These are phyloP conservation scores for Saccharomyces eubayanus DNA, from an alignment of 805 yeast genomes.

Conservation along the genomic window DNA sequence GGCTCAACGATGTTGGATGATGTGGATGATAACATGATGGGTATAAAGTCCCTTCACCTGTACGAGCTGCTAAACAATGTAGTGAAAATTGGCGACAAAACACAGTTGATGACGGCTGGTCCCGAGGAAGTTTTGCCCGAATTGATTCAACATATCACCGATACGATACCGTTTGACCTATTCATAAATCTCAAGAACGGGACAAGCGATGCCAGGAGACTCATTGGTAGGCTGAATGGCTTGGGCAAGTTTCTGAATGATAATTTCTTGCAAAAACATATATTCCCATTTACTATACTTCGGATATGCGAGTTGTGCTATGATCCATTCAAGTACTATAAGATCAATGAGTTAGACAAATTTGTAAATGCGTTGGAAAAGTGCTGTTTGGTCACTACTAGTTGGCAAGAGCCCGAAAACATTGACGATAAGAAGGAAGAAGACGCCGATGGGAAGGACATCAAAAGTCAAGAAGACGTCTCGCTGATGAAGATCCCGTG, in stretches of 20 bases:
- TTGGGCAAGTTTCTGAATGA: conserved; percentile 11
- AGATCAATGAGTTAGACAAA: conserved; percentile 32
- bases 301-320: conserved; percentile 40
- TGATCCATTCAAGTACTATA: conserved; percentile 37
- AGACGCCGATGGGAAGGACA: background rate
- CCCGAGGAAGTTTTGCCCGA: conserved; percentile 15
- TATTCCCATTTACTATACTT: conserved; percentile 41
- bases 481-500: conserved; percentile 25
- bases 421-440: background rate
- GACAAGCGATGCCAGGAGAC: background rate
- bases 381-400: conserved; percentile 20
- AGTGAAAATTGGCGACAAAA: conserved; percentile 5
- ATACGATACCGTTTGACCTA: conserved; percentile 20
- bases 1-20: conserved; percentile 5
- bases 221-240: conserved; percentile 4
- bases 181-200: conserved; percentile 6
- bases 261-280: conserved; percentile 11
- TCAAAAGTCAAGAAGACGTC: conserved; percentile 18
- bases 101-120: conserved; percentile 1
- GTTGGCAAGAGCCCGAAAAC: conserved; percentile 7
- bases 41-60: conserved; percentile 16
- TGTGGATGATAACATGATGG: conserved; percentile 20
- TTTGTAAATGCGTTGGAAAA: conserved; percentile 37
- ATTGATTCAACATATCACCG: conserved; percentile 17
- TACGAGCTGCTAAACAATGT: conserved; percentile 12